phyloP scores from a whole-genome alignment of 2,329 filamentous ascomycete genomes.

The Aspergillus neoniger region DNA sequence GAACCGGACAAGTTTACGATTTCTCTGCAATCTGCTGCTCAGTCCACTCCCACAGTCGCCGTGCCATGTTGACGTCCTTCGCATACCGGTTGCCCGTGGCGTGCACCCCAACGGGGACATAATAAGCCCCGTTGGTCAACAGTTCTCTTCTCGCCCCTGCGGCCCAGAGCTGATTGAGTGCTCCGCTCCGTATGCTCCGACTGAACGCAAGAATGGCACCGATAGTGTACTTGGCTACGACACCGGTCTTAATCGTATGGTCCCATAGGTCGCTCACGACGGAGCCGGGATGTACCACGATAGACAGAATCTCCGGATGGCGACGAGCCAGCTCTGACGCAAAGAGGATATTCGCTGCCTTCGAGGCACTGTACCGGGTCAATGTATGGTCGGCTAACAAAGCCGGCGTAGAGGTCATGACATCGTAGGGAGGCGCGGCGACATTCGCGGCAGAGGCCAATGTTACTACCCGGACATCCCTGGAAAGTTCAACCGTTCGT shows the following conservation, averaged over 20 bases:
- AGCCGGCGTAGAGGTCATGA: constrained; percentile 40
- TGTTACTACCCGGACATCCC: constrained; percentile 41
- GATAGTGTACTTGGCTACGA: constrained; percentile 26
- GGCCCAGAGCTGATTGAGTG: constrained; percentile 47
- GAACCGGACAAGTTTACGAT: not conserved
- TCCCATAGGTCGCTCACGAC: constrained; percentile 46
- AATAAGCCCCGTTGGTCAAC: constrained; percentile 44
- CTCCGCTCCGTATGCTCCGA: constrained; percentile 36
- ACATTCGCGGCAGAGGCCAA: constrained; percentile 41
- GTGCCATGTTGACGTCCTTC: constrained; percentile 35
- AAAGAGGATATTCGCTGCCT: constrained; percentile 53
- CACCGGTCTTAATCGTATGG: constrained; percentile 29
- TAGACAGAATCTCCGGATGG: constrained; percentile 45
- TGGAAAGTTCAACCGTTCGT: constrained; percentile 32
- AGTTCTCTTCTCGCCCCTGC: constrained; percentile 35
- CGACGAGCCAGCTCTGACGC: constrained; percentile 50
- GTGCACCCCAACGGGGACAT: constrained; percentile 41
- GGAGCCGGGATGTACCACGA: constrained; percentile 55
- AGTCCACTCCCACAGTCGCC: constrained; percentile 49
- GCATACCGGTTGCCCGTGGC: constrained; percentile 31
- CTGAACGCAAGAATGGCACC: constrained; percentile 30
- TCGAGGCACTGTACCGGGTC: constrained; percentile 54
- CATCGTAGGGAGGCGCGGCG: constrained; percentile 37
- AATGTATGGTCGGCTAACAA: constrained; percentile 42
- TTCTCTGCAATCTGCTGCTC: constrained; percentile 36